Evolutionary conservation across 192 early-diverging fungal genomes (phyloP).

Genomic region (Radiomyces spectabilis): DNA sequence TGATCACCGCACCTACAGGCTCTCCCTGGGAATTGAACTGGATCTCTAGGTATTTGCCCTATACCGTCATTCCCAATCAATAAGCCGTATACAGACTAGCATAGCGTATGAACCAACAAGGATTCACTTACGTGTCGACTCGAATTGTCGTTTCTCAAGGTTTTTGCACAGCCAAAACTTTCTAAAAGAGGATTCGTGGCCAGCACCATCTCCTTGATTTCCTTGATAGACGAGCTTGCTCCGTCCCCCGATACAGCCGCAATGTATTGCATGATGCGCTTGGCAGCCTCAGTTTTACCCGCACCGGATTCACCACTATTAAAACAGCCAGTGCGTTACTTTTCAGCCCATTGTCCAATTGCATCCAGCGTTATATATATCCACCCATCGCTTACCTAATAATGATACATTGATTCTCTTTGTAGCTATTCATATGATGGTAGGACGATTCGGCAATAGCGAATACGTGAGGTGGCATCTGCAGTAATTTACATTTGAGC

Average conservation of each 20-base stretch:
- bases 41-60: constrained; percentile 99
- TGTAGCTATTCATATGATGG: constrained; percentile 95
- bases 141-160: constrained; percentile 97
- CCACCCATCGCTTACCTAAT: too few relatives aligned
- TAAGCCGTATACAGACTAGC: too few relatives aligned
- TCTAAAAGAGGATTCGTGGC: constrained; percentile 98
- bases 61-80: background rate
- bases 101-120: background rate
- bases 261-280: constrained; percentile 96
- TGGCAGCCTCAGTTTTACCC: constrained; percentile 87
- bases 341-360: too few relatives aligned
- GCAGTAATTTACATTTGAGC: too few relatives aligned
- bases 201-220: constrained; percentile 97
- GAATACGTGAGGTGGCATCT: constrained; percentile 95
- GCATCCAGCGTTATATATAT: too few relatives aligned
- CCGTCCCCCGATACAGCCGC: constrained; percentile 88
- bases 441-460: constrained; percentile 89
- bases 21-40: constrained; percentile 89
- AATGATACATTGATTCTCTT: constrained; percentile 99
- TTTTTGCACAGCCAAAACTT: constrained; percentile 99
- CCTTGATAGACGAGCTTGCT: constrained; percentile 65
- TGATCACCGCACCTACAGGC: constrained; percentile 94
- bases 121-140: constrained; percentile 78
- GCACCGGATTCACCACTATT: constrained; percentile 87
- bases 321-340: too few relatives aligned